A percentile compares a stretch with the other conserved stretches of the same genome.
Evolutionary conservation across 2,329 filamentous ascomycete genomes (phyloP).

Genomic region (Diaporthe citri): DNA sequence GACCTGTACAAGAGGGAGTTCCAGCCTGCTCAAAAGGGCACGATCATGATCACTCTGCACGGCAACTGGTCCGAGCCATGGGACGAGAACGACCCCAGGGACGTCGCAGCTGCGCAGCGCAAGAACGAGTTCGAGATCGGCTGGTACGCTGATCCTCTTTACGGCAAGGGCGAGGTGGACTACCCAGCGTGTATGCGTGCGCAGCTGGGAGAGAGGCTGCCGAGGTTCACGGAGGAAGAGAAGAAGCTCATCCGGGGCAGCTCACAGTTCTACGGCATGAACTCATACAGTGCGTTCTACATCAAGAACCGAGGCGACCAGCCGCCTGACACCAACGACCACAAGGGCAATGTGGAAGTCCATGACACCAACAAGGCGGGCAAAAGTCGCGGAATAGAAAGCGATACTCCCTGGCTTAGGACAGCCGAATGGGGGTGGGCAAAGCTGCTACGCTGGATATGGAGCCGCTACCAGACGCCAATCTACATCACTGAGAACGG

Average conservation of each 20-base stretch:
- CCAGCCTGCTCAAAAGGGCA: conserved; percentile 51
- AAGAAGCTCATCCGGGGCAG: conserved; percentile 53
- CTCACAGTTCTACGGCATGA: conserved; percentile 57
- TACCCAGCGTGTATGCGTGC: conserved; percentile 56
- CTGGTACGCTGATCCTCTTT: conserved; percentile 57
- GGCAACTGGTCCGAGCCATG: conserved; percentile 58
- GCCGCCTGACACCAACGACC: conserved; percentile 54
- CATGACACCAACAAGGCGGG: conserved; percentile 52
- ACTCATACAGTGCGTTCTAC: conserved; percentile 57
- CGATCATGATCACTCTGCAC: conserved; percentile 56
- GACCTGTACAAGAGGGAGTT: conserved; percentile 56
- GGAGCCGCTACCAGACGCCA: conserved; percentile 54
- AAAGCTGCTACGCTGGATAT: conserved; percentile 56
- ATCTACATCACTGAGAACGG: conserved; percentile 60
- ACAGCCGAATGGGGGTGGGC: conserved; percentile 54
- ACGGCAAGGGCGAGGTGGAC: conserved; percentile 53
- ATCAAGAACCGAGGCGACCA: conserved; percentile 50
- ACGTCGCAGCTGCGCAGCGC: conserved; percentile 54
- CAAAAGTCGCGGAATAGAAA: conserved; percentile 50
- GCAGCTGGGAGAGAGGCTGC: conserved; percentile 54
- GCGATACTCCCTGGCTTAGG: conserved; percentile 55
- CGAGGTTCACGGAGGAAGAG: conserved; percentile 54
- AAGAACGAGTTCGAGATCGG: conserved; percentile 57
- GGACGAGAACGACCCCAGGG: conserved; percentile 51
- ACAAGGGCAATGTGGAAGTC: conserved; percentile 55